Conservation (phyloP, 208 protist species). For the Trypanosoma scelopori region DNA sequence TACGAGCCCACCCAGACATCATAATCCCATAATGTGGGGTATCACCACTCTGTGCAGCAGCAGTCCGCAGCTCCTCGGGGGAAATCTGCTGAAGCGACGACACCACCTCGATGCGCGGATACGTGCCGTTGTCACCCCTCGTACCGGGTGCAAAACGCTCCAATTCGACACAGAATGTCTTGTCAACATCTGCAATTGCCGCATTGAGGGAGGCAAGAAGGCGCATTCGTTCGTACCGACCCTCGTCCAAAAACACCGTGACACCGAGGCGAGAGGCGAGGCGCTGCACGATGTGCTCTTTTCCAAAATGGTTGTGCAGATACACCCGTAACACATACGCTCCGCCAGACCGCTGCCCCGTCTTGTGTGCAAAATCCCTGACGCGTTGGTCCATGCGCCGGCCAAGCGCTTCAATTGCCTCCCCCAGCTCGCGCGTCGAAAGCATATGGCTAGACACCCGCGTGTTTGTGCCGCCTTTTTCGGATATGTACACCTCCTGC, state of each 20-base stretch:
- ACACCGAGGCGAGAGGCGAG: conserved; percentile 55
- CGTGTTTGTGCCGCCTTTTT: conserved; percentile 15
- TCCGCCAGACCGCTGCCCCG: neutral
- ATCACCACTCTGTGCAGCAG: conserved; percentile 18
- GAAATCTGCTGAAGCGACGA: conserved; percentile 36
- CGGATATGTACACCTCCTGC: neutral
- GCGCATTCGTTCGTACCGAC: conserved; percentile 45
- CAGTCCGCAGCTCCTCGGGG: conserved; percentile 31
- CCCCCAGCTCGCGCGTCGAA: conserved; percentile 48
- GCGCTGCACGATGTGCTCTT: conserved; percentile 67
- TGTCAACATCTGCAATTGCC: conserved; percentile 15
- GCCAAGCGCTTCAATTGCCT: conserved; percentile 70
- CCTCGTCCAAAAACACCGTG: conserved; percentile 53
- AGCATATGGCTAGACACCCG: conserved; percentile 65
- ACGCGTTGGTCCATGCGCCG: conserved; percentile 59
- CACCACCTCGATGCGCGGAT: conserved; percentile 65
- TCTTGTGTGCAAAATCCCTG: conserved; percentile 21
- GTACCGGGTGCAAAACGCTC: conserved; percentile 22
- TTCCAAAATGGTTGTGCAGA: conserved; percentile 84
- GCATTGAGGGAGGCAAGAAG: conserved; percentile 40
- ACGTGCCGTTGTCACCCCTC: conserved; percentile 31
- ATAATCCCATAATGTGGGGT: conserved; percentile 68
- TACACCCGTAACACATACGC: conserved; percentile 70
- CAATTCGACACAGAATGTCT: conserved; percentile 11
- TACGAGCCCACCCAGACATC: conserved; percentile 72